Evolutionary conservation across 179 eudicot species (phyloP), one percentile per base, ranked within the genome.

Genomic region (Silene coronaria): DNA sequence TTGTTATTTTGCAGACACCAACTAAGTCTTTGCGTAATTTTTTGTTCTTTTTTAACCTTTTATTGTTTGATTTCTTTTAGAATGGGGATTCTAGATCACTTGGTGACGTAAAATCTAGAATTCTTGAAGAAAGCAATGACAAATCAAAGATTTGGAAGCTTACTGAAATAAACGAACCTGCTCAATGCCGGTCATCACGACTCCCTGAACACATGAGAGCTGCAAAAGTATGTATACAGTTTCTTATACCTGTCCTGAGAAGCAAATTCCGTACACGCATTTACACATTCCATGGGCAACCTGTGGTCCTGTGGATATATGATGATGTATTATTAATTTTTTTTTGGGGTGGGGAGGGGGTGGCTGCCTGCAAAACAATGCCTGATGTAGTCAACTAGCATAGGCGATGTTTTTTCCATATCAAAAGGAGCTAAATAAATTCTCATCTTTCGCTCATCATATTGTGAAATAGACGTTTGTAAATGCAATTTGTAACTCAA

Each of bases 71-170:
- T 68, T 75, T 51, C 32, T 83, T 73, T 38, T 73, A 92, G 97
- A 92, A 92, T 82, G 97, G 92, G 72, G 96, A 92, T 70, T 74
- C 85, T 28, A 85, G 94, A 82, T 84, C 75, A 77, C 38, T 86
- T 81, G 91, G 78, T 34, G 97, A 92, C 76, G 90, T 89, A 70
- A 92, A 91, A 80, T 87, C 97, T 6, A 85, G 91, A 79, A 86
- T 89, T 63, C 77, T 84, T 42, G 97, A 92, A 78, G 97, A 92
- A 77, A 67, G 81, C 58, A 90, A 83, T 74, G 97, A 94, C 82
- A 94, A 94, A 81, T 86, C 95, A n/a, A 88, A 86, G 90, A 80
- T 90, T 71, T 95, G 97, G 99, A 90, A 92, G 83, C 88, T 89
- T 61, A 79, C 84, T 79, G 99, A 92, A 79, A 87, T 95, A 77